These are phyloP conservation scores for Podaxis rugospora DNA, from an alignment of 768 basidiomycete genomes.

Conservation along the genomic window DNA sequence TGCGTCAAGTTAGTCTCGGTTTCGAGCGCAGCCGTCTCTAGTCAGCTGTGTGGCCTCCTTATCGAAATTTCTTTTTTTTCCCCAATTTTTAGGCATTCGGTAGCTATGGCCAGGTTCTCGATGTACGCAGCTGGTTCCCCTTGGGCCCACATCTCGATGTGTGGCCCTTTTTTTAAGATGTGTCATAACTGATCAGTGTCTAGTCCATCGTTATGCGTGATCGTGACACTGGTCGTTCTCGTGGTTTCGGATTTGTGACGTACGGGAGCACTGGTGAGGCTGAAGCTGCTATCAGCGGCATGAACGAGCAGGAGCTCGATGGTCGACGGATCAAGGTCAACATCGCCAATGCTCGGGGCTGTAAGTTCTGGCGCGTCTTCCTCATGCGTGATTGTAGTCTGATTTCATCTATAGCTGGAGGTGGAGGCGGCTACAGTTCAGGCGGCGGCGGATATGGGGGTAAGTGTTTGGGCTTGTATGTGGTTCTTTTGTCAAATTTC, in stretches of 20 bases:
- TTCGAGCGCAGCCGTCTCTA: conserved; percentile 24
- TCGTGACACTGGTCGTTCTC: conserved; percentile 94
- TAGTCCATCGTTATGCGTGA: conserved; percentile 99
- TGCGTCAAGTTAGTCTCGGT: conserved; percentile 80
- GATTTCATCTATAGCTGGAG: conserved; percentile 17
- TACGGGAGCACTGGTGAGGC: conserved; percentile 63
- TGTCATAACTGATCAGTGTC: conserved; percentile 15
- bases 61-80: conserved; percentile 38
- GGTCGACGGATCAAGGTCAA: conserved; percentile 90
- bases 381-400: conserved; percentile 2
- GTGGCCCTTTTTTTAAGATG: not conserved
- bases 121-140: conserved; percentile 62
- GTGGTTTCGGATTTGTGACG: conserved; percentile 97
- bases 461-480: not conserved
- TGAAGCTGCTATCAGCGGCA: conserved; percentile 61
- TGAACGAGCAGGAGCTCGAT: conserved; percentile 93
- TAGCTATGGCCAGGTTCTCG: conserved; percentile 75
- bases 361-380: not conserved
- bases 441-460: conserved; percentile 18
- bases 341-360: conserved; percentile 65
- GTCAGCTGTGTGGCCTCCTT: conserved; percentile 37
- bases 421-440: conserved; percentile 22
- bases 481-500: not conserved
- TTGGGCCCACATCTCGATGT: conserved; percentile 1
- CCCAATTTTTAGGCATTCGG: conserved; percentile 79